Evolutionary conservation across 2,329 filamentous ascomycete species (phyloP).

Genomic region (Coleophoma crateriformis): DNA sequence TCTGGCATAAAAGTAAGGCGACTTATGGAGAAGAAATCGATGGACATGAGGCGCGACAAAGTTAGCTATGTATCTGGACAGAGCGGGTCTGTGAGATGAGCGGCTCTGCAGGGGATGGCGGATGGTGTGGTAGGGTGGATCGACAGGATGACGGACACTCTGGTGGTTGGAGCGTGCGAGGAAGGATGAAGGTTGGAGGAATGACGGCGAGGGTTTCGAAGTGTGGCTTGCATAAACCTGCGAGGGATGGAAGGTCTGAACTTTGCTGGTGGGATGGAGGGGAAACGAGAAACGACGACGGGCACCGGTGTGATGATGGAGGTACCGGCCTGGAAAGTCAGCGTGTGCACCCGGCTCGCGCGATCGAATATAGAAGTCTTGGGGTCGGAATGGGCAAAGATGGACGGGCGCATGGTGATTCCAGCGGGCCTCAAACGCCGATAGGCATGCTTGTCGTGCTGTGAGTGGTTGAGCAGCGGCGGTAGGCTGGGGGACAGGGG

Average conservation of each 20-base stretch:
- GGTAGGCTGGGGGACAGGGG: no score
- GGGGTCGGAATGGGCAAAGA: no score
- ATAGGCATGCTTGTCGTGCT: no score
- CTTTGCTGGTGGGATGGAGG: background rate
- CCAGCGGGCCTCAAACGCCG: no score
- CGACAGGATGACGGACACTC: constrained; percentile 37
- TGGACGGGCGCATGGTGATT: no score
- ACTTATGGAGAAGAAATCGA: background rate
- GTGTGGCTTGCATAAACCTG: background rate
- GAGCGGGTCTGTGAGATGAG: background rate
- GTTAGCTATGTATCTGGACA: constrained; percentile 1
- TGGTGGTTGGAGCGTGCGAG: constrained; percentile 7
- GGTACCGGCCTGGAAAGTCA: background rate
- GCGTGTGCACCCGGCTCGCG: background rate
- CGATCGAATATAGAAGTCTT: no score
- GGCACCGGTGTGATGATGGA: background rate
- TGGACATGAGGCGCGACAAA: constrained; percentile 1
- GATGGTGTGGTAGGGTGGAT: constrained; percentile 20
- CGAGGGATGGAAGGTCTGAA: background rate
- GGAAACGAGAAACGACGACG: background rate
- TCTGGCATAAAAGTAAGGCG: background rate
- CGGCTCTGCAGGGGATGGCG: background rate
- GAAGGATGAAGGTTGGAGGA: background rate
- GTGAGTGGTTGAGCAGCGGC: no score
- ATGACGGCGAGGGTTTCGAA: background rate